Evolutionary conservation across 495 filamentous ascomycete species (phyloP), one percentile per base, ranked within the genome.

Genomic region (Hypoxylon perforatum): DNA sequence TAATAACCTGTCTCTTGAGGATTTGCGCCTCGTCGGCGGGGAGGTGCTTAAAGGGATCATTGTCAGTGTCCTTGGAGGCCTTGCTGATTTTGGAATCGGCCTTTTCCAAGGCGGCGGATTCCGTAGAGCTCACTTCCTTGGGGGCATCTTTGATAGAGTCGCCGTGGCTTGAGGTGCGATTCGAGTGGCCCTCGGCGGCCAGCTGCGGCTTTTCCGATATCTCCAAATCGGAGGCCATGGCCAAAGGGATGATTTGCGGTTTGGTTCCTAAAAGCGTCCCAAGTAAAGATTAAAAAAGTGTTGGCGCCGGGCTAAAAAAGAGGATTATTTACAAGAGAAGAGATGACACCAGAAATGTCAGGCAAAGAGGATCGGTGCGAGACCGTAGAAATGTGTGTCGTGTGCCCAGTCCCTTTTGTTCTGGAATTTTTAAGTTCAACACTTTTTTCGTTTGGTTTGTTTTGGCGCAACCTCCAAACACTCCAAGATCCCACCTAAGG

Each of bases 1-100:
- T 87, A 41, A 90, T 82, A 50, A 97, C 78, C 75, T 97, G 82
- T 82, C 71, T 96, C 91, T 68, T 87, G 52, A 68, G 70, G 9
- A 76, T 72, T 17, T 65, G 57, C 1, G 74, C 74, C 41, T 76
- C 74, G 30, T 76, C 75, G 28, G 80, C 74, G 11, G 88, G 82
- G 17, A 92, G 81, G 73, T 90, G 87, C 7, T 58, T 63, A 28
- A 77, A 77, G n/a, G 82, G 80, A 57, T 88, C 86, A 52, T 86
- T 80, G 25, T 76, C 67, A 3, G 76, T 70, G 23, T 77, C 69
- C 23, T 75, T 76, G 15, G 67, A 57, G 22, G 55, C 36, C 48
- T 49, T 47, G 46, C 76, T 59, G 18, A 81, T 75, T 53, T 83
- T 78, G 18, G 84, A 84, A 73, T 89, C 87, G 41, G 81, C 67